Evolutionary conservation across 495 filamentous ascomycete species (phyloP), one percentile per base, ranked within the genome.

Genomic region (Hypoxylon lienhwacheense): DNA sequence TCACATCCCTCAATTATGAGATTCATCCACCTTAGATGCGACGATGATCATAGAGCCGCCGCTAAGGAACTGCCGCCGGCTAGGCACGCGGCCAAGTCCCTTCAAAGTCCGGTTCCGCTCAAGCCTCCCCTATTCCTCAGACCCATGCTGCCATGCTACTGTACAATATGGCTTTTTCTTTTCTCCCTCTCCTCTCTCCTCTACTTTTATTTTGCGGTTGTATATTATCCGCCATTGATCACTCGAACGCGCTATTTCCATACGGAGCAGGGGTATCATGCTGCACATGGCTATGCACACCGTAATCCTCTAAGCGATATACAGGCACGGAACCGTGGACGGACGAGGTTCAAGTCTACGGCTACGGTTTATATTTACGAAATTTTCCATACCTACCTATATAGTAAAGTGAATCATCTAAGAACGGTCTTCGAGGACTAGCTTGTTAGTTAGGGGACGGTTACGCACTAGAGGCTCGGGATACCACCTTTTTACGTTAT

Each of bases 221-320:
- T 58, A 53, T 33, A 63, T 63, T 58, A 57, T 63, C 54, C 59
- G 50, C 59, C 54, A 63, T 63, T 63, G 14, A 52, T 53, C 53
- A 32, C n/a, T 49, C 39, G 8, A 46, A 54, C 43, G 49, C 41
- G 11, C 36, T 35, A 61, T 53, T 47, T 61, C 47, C 33, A 47
- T 52, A 55, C 35, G 32, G 34, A 33, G 19, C 42, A 31, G 48
- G 35, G 36, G 48, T 22, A 36, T 44, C 15, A 39, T 48, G 7
- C 16, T 37, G 42, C 45, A 41, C 20, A 49, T 15, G 21, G 22
- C 33, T n/a, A 15, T 43, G 19, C 21, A 17, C 12, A 32, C 47
- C 26, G 19, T 47, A 51, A 51, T 22, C 10, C 39, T 31, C 15
- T 32, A n/a, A 11, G 25, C 10, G 28, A 19, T 34, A 46, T 17